These are phyloP conservation scores for Excoecaria cochinchinensis DNA, from an alignment of 345 rosid genomes.

Conservation along the genomic window DNA sequence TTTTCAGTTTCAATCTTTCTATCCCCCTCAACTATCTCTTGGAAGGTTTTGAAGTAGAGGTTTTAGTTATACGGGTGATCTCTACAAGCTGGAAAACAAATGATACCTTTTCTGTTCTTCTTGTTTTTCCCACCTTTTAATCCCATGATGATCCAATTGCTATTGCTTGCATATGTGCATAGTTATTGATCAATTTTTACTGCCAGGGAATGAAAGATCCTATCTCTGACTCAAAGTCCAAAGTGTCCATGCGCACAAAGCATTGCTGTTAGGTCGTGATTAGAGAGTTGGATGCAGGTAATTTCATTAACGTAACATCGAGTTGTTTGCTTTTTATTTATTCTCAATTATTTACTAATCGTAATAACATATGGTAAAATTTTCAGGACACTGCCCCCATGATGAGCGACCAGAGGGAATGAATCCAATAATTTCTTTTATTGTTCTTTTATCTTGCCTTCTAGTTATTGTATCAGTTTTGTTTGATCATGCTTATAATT, in stretches of 20 bases:
- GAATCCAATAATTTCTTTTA: conserved; percentile 4
- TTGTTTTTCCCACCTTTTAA: neutral
- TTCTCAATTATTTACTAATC: neutral
- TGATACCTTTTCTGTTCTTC: no score
- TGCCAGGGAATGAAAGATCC: conserved; percentile 87
- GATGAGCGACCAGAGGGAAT: neutral
- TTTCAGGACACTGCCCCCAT: conserved; percentile 11
- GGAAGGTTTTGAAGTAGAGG: conserved; percentile 51
- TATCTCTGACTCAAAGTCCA: conserved; percentile 53
- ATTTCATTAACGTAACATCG: neutral
- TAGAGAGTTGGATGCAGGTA: conserved; percentile 71
- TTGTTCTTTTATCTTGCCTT: no score
- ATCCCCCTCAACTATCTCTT: conserved; percentile 74
- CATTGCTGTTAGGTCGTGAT: conserved; percentile 47
- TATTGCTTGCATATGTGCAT: neutral
- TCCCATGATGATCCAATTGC: neutral
- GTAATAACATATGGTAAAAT: neutral
- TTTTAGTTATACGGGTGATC: conserved; percentile 69
- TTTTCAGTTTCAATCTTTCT: conserved; percentile 76
- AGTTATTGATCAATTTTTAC: neutral
- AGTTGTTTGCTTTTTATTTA: neutral
- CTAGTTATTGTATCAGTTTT: no score
- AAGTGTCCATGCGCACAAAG: conserved; percentile 60
- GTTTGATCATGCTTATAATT: no score
- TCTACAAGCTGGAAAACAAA: neutral